These are phyloP conservation scores for Schrenkiella parvula DNA, from an alignment of 345 rosid genomes.

Conservation along the genomic window DNA sequence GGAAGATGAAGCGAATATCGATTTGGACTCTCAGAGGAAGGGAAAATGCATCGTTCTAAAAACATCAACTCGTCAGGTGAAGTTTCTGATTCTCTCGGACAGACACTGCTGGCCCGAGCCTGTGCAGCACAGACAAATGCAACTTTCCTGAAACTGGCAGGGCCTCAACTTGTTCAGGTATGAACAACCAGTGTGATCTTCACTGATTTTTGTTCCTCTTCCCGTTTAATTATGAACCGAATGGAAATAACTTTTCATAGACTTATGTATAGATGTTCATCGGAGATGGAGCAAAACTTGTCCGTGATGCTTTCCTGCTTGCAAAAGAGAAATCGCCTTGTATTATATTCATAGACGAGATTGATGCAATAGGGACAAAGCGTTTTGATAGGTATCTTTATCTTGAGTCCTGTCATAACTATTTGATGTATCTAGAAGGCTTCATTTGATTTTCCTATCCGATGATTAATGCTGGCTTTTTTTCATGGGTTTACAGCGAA, in stretches of 20 bases:
- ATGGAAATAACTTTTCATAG: neutral
- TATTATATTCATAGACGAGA: neutral
- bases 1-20: slow-evolving; percentile 98
- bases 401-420: neutral
- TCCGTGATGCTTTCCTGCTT: neutral
- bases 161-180: neutral
- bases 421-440: too few relatives aligned
- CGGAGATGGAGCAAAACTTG: neutral
- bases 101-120: neutral
- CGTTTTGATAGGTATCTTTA: neutral
- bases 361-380: neutral
- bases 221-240: slow-evolving; percentile 36
- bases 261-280: neutral
- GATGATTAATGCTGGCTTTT: neutral
- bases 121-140: neutral
- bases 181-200: slow-evolving; percentile 28
- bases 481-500: neutral
- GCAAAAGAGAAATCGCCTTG: neutral
- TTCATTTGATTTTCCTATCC: too few relatives aligned
- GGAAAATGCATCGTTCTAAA: slow-evolving; percentile 97
- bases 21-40: slow-evolving; percentile 94
- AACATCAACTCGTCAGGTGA: slow-evolving; percentile 94
- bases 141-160: neutral
- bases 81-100: neutral
- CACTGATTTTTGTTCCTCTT: neutral